Evolutionary conservation across 2,329 filamentous ascomycete species (phyloP), one percentile per base, ranked within the genome.

Genomic region (Pyrenochaeta sp.): DNA sequence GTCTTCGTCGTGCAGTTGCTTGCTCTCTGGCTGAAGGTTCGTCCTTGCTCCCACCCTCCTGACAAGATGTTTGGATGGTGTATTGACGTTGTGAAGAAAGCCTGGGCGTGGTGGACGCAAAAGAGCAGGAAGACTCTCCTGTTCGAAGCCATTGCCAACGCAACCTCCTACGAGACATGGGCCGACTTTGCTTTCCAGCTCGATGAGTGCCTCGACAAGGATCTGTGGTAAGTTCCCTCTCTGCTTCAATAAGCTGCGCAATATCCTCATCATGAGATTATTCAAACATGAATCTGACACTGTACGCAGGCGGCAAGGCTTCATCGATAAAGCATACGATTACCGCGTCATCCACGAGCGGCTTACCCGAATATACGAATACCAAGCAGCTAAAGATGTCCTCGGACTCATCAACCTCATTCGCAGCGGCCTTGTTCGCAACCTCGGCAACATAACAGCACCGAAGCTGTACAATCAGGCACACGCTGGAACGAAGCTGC

Each of bases 371-470:
- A 82, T 95, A 44, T 81, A 86, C 49, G 78, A 80, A 35, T 86
- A 87, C 5, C 82, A 87, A 21, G 84, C 89, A 58, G 80, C 85
- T 30, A 83, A 84, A 53, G 87, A 96, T 68, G 81, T 92, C 29
- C 79, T 90, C 42, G 81, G 83, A 11, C 77, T 96, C 6, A 85
- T 91, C 47, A 91, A 91, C 63, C 80, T 95, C 13, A 78, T 96
- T 26, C 86, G 90, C 18, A 90, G 89, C 10, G 90, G 82, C 8
- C 72, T 84, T 23, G 77, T 96, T 20, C 85, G 92, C 23, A 96
- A 96, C 62, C 77, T 96, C n/a, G 92, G 90, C 44, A 95, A 96
- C 67, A 95, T 96, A 58, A 90, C 89, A 1, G 83, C 87, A 1
- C 84, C 89, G 2, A 85, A 85, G 51, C 77, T 96, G 1, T 96